phyloP scores from a whole-genome alignment of 805 yeast species.

The Candida sphagnicola region DNA sequence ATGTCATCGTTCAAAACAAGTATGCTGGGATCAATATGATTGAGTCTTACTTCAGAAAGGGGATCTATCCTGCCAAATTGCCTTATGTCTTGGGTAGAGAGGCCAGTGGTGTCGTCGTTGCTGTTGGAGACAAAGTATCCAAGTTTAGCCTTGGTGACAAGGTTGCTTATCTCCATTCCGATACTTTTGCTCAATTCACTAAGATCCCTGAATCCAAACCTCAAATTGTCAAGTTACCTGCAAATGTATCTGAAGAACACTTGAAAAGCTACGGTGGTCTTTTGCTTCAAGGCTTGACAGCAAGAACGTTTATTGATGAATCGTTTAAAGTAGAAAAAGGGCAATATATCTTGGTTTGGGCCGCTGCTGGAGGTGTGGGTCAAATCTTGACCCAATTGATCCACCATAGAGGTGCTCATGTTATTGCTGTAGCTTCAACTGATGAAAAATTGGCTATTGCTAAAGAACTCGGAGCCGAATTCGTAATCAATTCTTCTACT shows the following conservation, averaged over 20 bases:
- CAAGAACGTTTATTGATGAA: slow-evolving; percentile 63
- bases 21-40: slow-evolving; percentile 81
- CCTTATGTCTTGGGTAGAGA: slow-evolving; percentile 75
- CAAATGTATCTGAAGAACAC: slow-evolving; percentile 42
- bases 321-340: slow-evolving; percentile 64
- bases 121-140: slow-evolving; percentile 56
- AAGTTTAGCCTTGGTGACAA: slow-evolving; percentile 64
- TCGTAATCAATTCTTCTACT: slow-evolving; percentile 49
- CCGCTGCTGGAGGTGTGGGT: slow-evolving; percentile 97
- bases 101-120: slow-evolving; percentile 67
- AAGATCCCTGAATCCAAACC: slow-evolving; percentile 35
- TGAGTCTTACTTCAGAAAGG: slow-evolving; percentile 78
- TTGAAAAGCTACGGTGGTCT: slow-evolving; percentile 57
- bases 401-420: slow-evolving; percentile 63
- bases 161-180: slow-evolving; percentile 51
- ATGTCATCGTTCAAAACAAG: slow-evolving; percentile 66
- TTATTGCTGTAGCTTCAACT: slow-evolving; percentile 81
- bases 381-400: slow-evolving; percentile 64
- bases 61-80: slow-evolving; percentile 56
- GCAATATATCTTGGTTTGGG: slow-evolving; percentile 75
- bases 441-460: slow-evolving; percentile 67
- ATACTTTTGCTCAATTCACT: slow-evolving; percentile 73
- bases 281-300: slow-evolving; percentile 74
- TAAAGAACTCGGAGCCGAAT: slow-evolving; percentile 73
- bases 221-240: slow-evolving; percentile 47